These are phyloP conservation scores for Sclerotiophoma versabilis DNA, from an alignment of 2,329 filamentous ascomycete genomes.

Conservation along the genomic window DNA sequence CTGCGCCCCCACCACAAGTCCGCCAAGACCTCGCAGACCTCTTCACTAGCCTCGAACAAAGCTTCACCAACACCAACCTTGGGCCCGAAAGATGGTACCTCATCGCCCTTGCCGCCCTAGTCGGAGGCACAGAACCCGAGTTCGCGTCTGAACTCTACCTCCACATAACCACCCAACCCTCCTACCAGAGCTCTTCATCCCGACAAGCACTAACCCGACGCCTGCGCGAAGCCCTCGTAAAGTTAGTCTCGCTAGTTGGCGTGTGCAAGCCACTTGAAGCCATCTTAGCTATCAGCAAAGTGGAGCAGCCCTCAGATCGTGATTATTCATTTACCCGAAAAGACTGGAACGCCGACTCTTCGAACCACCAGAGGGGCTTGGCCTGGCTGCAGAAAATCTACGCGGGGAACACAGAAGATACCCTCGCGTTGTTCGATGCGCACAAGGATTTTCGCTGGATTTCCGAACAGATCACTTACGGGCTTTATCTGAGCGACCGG, in stretches of 20 bases:
- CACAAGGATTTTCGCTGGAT: constrained; percentile 55
- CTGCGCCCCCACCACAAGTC: background rate
- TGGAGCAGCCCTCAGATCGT: constrained; percentile 63
- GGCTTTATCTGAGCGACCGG: constrained; percentile 64
- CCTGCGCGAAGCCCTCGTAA: constrained; percentile 66
- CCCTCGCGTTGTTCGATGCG: constrained; percentile 42
- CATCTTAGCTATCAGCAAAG: constrained; percentile 61
- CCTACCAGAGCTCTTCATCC: constrained; percentile 53
- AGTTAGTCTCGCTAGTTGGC: constrained; percentile 64
- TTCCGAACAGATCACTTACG: constrained; percentile 62
- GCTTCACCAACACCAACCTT: constrained; percentile 43
- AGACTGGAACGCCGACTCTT: constrained; percentile 64
- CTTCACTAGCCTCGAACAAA: constrained; percentile 1
- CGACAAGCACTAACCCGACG: constrained; percentile 59
- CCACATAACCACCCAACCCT: constrained; percentile 60
- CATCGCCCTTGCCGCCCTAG: constrained; percentile 53
- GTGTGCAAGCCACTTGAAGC: constrained; percentile 70
- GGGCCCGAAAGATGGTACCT: constrained; percentile 58
- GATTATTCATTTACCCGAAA: constrained; percentile 30
- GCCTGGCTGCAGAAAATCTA: constrained; percentile 66
- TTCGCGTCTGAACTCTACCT: constrained; percentile 63
- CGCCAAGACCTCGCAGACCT: background rate
- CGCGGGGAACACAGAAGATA: constrained; percentile 56
- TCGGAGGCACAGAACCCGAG: constrained; percentile 59
- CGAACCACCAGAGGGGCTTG: constrained; percentile 60